Evolutionary conservation across 1,284 basidiomycete species (phyloP), one percentile per base, ranked within the genome.

Genomic region (Ganoderma leucocontextum): DNA sequence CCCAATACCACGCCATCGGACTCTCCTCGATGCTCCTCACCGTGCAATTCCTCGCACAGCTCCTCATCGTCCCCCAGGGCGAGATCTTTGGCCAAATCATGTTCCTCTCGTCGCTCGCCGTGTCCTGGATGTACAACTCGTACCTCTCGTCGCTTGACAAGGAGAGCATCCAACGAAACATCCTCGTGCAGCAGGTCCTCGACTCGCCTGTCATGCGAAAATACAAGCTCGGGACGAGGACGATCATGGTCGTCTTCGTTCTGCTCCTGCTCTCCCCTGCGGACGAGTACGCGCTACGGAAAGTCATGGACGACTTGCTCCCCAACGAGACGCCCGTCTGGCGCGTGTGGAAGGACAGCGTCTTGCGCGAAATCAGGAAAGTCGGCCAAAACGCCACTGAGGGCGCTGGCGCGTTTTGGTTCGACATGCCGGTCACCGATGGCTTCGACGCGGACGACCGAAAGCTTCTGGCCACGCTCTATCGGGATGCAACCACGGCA

Each of bases 101-200:
- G 60, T 72, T 72, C 62, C 57, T 72, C 15, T 41, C 49, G 1
- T 69, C 71, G 3, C 67, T 72, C 36, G 69, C 64, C 9, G 64
- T 66, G 44, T 69, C 71, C 13, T 72, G 71, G 71, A 62, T 62
- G 41, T 72, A 70, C 59, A 72, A 72, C 63, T 68, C 69, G 6
- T 70, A 70, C 59, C 64, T 72, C 49, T 66, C 71, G 6, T 68
- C 71, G 9, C 64, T 70, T 38, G 69, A 70, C 61, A 58, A 59
- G 52, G 65, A 68, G 52, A 64, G 53, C 25, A 63, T 72, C 49
- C 71, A 72, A 52, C 38, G 64, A 17, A 44, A 57, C 4, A 67
- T 72, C 22, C 62, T 72, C 25, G 35, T 68, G 2, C 41, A 53
- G 9, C 41, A 67, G 12, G 61, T 70, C 17, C 68, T 72, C 19